These are phyloP conservation scores for Ceratobasidium sp. DNA, from an alignment of 1,284 basidiomycete genomes.

Conservation along the genomic window DNA sequence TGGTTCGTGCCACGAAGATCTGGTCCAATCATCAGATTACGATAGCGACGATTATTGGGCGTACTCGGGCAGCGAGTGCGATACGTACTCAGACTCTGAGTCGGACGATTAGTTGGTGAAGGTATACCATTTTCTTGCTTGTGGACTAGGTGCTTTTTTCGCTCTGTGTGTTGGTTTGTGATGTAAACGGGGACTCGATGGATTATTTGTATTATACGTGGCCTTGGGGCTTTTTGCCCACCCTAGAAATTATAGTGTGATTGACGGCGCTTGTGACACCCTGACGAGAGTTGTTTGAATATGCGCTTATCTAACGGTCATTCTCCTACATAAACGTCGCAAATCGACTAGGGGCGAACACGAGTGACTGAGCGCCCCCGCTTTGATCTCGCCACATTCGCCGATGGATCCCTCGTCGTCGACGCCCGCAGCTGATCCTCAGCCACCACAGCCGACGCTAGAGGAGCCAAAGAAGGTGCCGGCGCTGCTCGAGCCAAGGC, in stretches of 20 bases:
- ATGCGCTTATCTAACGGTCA: no score
- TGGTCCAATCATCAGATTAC: conserved; percentile 3
- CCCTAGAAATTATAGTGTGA: no score
- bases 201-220: not conserved
- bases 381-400: not conserved
- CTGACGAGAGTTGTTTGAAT: not conserved
- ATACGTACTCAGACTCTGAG: not conserved
- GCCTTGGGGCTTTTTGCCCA: no score
- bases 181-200: not conserved
- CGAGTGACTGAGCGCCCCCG: conserved; percentile 14
- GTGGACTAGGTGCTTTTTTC: no score
- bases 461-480: not conserved
- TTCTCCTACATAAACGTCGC: no score
- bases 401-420: not conserved
- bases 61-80: conserved; percentile 21
- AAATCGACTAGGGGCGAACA: no score
- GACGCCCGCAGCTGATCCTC: not conserved
- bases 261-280: not conserved
- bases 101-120: not conserved
- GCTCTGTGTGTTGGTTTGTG: no score
- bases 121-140: no score
- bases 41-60: conserved; percentile 34
- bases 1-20: not conserved
- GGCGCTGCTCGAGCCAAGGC: conserved; percentile 45
- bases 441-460: not conserved